A percentile compares a stretch with the other conserved stretches of the same genome.
phyloP scores from a whole-genome alignment of 179 eudicot species.

The Spergularia azorica region DNA sequence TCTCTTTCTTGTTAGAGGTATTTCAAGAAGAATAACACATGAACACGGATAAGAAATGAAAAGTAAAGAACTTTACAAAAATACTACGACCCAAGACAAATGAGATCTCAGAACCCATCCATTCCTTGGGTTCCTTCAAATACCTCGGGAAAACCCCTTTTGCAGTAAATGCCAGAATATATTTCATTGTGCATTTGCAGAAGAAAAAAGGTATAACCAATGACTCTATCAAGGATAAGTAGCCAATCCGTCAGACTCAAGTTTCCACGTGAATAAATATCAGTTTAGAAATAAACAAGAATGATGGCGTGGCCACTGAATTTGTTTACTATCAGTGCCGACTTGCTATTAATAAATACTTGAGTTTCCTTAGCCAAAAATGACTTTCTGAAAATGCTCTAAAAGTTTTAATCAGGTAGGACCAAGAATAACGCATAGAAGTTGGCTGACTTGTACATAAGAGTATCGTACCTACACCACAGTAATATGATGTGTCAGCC shows the following conservation, averaged over 20 bases:
- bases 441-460: background rate
- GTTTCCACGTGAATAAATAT: background rate
- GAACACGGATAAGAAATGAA: background rate
- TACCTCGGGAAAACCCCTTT: background rate
- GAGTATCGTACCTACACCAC: slow-evolving; percentile 50
- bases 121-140: background rate
- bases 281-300: background rate
- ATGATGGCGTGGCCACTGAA: background rate
- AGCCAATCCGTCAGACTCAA: background rate
- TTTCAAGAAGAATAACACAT: background rate
- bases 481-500: slow-evolving; percentile 33
- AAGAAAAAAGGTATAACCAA: background rate
- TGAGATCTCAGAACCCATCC: background rate
- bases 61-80: background rate
- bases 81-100: background rate
- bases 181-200: background rate
- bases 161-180: background rate
- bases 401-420: background rate
- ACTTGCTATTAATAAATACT: background rate
- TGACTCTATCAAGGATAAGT: background rate
- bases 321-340: background rate
- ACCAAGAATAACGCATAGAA: background rate
- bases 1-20: background rate
- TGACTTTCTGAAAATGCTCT: background rate
- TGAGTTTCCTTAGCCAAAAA: background rate